These are phyloP conservation scores for Metahyphopichia silvanorum DNA, from an alignment of 805 yeast genomes.

Conservation along the genomic window DNA sequence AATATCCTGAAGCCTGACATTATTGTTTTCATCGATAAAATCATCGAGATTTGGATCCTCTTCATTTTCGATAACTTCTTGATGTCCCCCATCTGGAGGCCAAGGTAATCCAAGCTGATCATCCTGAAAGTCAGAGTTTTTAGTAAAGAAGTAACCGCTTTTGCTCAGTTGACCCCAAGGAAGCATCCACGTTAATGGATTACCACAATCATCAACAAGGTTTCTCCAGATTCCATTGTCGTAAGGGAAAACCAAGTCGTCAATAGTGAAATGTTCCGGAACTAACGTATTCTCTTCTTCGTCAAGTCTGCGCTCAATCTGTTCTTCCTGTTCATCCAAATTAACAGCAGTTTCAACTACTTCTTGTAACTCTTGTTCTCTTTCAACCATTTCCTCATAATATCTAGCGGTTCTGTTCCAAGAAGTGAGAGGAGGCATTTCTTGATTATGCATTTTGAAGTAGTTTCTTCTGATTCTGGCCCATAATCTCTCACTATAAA, in stretches of 20 bases:
- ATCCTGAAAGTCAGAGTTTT: slow-evolving; percentile 47
- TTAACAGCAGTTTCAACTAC: slow-evolving; percentile 4
- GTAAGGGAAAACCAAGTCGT: slow-evolving; percentile 80
- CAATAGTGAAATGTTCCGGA: slow-evolving; percentile 45
- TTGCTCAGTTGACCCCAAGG: slow-evolving; percentile 69
- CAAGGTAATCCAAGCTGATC: slow-evolving; percentile 74
- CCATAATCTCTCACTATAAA: slow-evolving; percentile 55
- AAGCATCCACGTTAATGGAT: slow-evolving; percentile 59
- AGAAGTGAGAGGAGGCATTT: slow-evolving; percentile 44
- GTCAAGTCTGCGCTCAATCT: neutral
- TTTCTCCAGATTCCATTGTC: slow-evolving; percentile 65
- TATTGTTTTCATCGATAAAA: slow-evolving; percentile 4
- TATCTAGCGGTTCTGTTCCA: slow-evolving; percentile 34
- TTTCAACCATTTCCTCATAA: slow-evolving; percentile 10
- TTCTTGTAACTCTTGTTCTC: slow-evolving; percentile 3
- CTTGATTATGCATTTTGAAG: slow-evolving; percentile 33
- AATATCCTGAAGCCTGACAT: slow-evolving; percentile 8
- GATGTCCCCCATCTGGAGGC: slow-evolving; percentile 86
- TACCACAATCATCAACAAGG: slow-evolving; percentile 54
- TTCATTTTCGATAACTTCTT: slow-evolving; percentile 21
- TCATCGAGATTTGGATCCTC: slow-evolving; percentile 12
- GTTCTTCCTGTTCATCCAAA: slow-evolving; percentile 1
- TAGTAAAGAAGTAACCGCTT: slow-evolving; percentile 56
- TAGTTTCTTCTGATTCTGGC: slow-evolving; percentile 44
- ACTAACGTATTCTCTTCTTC: slow-evolving; percentile 14